Evolutionary conservation across 208 protist species (phyloP).

Genomic region (Trypanosoma caninum): DNA sequence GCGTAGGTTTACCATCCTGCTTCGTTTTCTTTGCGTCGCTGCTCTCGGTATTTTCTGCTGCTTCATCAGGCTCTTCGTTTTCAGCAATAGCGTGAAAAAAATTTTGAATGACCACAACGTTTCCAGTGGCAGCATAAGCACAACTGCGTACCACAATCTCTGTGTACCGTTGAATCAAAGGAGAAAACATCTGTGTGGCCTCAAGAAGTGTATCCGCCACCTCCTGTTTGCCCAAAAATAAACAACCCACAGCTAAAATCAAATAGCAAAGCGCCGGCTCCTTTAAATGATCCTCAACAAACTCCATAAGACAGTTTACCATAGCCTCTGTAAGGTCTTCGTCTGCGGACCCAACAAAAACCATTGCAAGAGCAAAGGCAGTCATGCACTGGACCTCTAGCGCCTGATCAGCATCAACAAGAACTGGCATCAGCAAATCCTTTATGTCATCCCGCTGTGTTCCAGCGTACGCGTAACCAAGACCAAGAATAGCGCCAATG

Average conservation of each 20-base stretch:
- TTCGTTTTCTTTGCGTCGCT: slow-evolving; percentile 31
- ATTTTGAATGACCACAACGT: slow-evolving; percentile 98
- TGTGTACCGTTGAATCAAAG: slow-evolving; percentile 85
- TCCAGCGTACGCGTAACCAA: slow-evolving; percentile 98
- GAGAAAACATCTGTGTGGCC: slow-evolving; percentile 76
- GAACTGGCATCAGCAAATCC: slow-evolving; percentile 92
- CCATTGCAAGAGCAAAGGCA: slow-evolving; percentile 94
- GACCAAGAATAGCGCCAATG: slow-evolving; percentile 91
- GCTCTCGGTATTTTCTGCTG: slow-evolving; percentile 34
- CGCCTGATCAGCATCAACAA: slow-evolving; percentile 89
- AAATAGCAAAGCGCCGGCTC: slow-evolving; percentile 89
- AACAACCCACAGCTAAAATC: slow-evolving; percentile 92
- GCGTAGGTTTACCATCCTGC: slow-evolving; percentile 32
- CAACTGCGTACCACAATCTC: slow-evolving; percentile 94
- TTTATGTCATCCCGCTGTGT: slow-evolving; percentile 92
- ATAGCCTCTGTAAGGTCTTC: slow-evolving; percentile 94
- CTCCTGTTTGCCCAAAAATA: slow-evolving; percentile 95
- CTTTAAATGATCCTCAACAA: slow-evolving; percentile 51
- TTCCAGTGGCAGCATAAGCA: slow-evolving; percentile 98
- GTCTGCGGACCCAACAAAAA: slow-evolving; percentile 96
- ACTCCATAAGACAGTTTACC: slow-evolving; percentile 91
- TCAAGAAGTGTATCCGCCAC: slow-evolving; percentile 92
- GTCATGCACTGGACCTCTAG: slow-evolving; percentile 94
- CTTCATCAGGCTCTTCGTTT: slow-evolving; percentile 76
- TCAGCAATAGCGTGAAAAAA: slow-evolving; percentile 95